Evolutionary conservation across 106 monocot species (phyloP), one percentile per base, ranked within the genome.

Genomic region (Xerophyta viscosa): DNA sequence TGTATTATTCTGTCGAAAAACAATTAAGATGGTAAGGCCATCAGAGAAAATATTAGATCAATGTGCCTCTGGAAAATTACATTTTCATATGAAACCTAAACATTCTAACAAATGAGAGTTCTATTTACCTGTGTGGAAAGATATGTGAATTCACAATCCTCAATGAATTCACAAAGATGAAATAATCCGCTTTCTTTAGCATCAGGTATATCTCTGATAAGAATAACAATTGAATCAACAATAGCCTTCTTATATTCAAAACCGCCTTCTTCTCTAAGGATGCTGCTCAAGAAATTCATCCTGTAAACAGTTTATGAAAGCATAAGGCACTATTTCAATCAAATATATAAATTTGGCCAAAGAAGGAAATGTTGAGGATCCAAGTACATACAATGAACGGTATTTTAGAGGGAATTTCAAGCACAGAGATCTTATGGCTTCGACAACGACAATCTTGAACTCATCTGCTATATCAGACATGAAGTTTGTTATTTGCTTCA

Each of bases 221-320:
- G 90, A 54, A 75, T 86, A 17, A 99, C 79, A 31, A 99, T 99
- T 15, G 98, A 99, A 72, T 99, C 98, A 60, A 99, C 90, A 66
- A 99, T 99, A 29, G 89, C 86, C 58, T 99, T 98, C 47, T 99
- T 99, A 54, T 90, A 99, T 23, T 99, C 98, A 67, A 99, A 99
- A 8, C 98, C 98, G 2, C 98, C 98, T 77, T 99, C 98, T 72
- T 99, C 98, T 60, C 90, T 74, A 39, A 99, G 82, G 63, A 90
- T 99, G 64, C 80, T 99, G 71, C 90, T 99, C 67, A 99, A 90
- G 77, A 99, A 99, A 60, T 90, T 99, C 90, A 99, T 99, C 83
- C 98, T 99, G 61, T 19, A 28, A 56, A 43, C 6, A 58, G 12
- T 68, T 10, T 36, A 39, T 48, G 56, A 10, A 62, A 1, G 60